Evolutionary conservation across 306 rosid species (phyloP), one percentile per base, ranked within the genome.

Genomic region (Benincasa hispida): DNA sequence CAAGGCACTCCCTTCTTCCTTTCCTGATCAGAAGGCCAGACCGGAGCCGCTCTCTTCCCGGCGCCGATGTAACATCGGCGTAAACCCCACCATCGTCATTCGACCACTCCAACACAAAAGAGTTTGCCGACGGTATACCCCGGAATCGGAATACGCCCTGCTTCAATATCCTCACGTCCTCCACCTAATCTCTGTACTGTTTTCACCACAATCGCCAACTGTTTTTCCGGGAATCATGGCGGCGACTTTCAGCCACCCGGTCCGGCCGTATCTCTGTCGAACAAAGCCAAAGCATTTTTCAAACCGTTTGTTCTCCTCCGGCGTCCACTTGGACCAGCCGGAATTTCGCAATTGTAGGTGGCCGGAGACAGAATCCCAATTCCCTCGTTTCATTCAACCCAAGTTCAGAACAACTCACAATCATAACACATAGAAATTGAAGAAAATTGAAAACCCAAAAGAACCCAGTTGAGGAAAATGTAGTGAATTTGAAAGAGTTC

Each of bases 401-500:
- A 58, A 54, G 19, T 45, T 45, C 9, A 27, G 37, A 8, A 28
- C 4, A 27, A 30, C 11, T 73, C 47, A 27, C 5, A 51, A 48
- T 14, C 0, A 35, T n/a, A 35, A 24, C 55, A 22, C 55, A 68
- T 67, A 41, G 30, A 17, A 67, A 1, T 70, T 77, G 73, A 50
- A 56, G 45, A 24, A 50, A 65, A 50, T 61, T 72, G 83, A 88
- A 82, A 87, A 79, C 82, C 87, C 82, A 85, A 81, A 86, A 79
- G 32, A 72, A 68, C 82, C 77, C 82, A 79, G 75, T 77, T 39
- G 74, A 74, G 83, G 83, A 88, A n/a, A 90, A 84, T 83, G 88
- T 80, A 82, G 82, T 69, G 81, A 80, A 78, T 82, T 76, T 68
- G 55, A 79, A n/a, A 59, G 75, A 81, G 69, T 61, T 79, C 69